Conservation (phyloP, 2,329 filamentous ascomycete species). For the Pyrenophora graminea region DNA sequence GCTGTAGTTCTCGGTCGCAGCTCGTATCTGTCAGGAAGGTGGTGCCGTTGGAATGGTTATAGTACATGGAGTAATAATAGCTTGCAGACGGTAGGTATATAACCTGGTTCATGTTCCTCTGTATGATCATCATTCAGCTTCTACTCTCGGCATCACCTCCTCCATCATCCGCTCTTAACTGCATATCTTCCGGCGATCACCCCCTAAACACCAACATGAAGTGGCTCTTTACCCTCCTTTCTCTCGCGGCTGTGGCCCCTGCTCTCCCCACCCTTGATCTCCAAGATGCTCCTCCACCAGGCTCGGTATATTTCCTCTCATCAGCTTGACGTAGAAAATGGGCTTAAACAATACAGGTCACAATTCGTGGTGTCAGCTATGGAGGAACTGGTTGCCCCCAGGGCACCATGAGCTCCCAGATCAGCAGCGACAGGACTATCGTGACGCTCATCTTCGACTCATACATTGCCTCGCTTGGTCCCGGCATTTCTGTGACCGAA, state of each 20-base stretch:
- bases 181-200: slow-evolving; percentile 17
- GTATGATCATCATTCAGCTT: slow-evolving; percentile 40
- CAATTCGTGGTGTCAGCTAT: slow-evolving; percentile 51
- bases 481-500: slow-evolving; percentile 48
- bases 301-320: slow-evolving; percentile 27
- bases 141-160: slow-evolving; percentile 26
- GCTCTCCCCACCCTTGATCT: slow-evolving; percentile 22
- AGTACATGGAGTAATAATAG: slow-evolving; percentile 10
- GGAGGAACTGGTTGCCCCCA: slow-evolving; percentile 56
- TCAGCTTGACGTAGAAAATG: neutral
- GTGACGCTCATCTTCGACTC: slow-evolving; percentile 59
- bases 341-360: slow-evolving; percentile 40
- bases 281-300: slow-evolving; percentile 37
- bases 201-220: slow-evolving; percentile 42
- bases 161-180: slow-evolving; percentile 21
- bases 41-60: slow-evolving; percentile 16
- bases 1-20: slow-evolving; percentile 27
- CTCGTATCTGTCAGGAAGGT: slow-evolving; percentile 21
- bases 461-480: slow-evolving; percentile 57
- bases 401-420: slow-evolving; percentile 49
- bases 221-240: slow-evolving; percentile 43
- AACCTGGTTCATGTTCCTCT: slow-evolving; percentile 30
- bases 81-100: slow-evolving; percentile 37
- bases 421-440: slow-evolving; percentile 51
- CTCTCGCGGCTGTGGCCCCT: slow-evolving; percentile 38